Conservation (phyloP, 805 yeast genomes). For the Saturnispora gosingensis region DNA sequence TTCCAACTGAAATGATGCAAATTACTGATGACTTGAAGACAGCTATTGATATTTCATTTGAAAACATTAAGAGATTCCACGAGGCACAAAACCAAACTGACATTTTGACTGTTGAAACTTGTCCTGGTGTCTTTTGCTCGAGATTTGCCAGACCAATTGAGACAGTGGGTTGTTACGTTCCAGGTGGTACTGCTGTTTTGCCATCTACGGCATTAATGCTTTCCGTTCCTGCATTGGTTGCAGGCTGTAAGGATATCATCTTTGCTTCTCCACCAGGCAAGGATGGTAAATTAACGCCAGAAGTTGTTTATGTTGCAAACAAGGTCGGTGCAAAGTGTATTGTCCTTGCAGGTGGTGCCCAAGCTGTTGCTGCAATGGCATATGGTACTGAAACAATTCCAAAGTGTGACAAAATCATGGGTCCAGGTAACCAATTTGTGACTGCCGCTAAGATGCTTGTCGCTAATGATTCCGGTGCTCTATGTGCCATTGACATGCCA, state of each 20-base stretch:
- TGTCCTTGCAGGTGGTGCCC: slow-evolving; percentile 98
- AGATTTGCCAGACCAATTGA: slow-evolving; percentile 94
- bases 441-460: slow-evolving; percentile 99
- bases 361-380: slow-evolving; percentile 98
- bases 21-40: slow-evolving; percentile 63
- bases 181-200: slow-evolving; percentile 97
- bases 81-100: slow-evolving; percentile 78
- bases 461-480: slow-evolving; percentile 88
- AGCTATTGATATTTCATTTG: slow-evolving; percentile 84
- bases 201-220: slow-evolving; percentile 98
- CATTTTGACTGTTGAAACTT: slow-evolving; percentile 76
- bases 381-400: slow-evolving; percentile 91
- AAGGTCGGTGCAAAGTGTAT: slow-evolving; percentile 87
- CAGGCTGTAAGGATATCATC: slow-evolving; percentile 87
- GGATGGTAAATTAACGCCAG: slow-evolving; percentile 92
- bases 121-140: slow-evolving; percentile 89
- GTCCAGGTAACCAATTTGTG: slow-evolving; percentile 98
- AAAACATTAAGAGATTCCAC: slow-evolving; percentile 86
- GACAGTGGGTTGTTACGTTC: slow-evolving; percentile 90
- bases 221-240: slow-evolving; percentile 97
- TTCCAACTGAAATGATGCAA: slow-evolving; percentile 66
- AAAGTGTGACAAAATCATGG: slow-evolving; percentile 92
- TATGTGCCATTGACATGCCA: slow-evolving; percentile 98
- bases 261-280: slow-evolving; percentile 93
- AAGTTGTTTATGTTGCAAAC: slow-evolving; percentile 94